These are phyloP conservation scores for Colletotrichum tropicale DNA, from an alignment of 2,329 filamentous ascomycete genomes.

Conservation along the genomic window DNA sequence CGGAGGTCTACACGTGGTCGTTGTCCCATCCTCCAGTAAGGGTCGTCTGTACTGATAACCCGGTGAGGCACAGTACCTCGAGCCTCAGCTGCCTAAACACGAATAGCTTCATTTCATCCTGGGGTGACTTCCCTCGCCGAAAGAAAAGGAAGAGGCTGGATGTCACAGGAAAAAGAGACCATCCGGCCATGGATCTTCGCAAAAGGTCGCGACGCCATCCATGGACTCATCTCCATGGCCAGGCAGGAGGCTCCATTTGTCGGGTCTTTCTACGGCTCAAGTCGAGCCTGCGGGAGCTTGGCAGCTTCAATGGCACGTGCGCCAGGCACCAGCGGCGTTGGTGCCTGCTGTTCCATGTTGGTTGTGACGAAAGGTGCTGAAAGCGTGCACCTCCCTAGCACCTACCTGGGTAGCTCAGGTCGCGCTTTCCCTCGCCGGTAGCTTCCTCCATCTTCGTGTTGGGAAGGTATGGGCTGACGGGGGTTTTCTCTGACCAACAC, in stretches of 20 bases:
- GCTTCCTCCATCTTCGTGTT: not conserved
- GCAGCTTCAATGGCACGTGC: conserved; percentile 7
- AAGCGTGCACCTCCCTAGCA: not conserved
- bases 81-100: not conserved
- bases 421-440: not conserved
- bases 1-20: not conserved
- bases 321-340: conserved; percentile 18
- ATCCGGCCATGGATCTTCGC: not conserved
- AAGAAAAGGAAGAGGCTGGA: not conserved
- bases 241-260: not conserved
- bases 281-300: not conserved
- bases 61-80: not conserved
- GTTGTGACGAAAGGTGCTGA: not conserved
- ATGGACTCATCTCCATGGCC: not conserved
- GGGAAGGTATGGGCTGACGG: not conserved
- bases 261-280: not conserved
- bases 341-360: conserved; percentile 10
- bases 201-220: not conserved
- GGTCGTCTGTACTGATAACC: not conserved
- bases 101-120: not conserved
- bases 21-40: not conserved
- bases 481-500: not conserved
- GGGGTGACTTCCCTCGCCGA: not conserved
- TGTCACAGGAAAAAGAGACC: not conserved
- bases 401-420: not conserved